Evolutionary conservation across 2,329 filamentous ascomycete species (phyloP).

Genomic region (Elsinoe necatrix): DNA sequence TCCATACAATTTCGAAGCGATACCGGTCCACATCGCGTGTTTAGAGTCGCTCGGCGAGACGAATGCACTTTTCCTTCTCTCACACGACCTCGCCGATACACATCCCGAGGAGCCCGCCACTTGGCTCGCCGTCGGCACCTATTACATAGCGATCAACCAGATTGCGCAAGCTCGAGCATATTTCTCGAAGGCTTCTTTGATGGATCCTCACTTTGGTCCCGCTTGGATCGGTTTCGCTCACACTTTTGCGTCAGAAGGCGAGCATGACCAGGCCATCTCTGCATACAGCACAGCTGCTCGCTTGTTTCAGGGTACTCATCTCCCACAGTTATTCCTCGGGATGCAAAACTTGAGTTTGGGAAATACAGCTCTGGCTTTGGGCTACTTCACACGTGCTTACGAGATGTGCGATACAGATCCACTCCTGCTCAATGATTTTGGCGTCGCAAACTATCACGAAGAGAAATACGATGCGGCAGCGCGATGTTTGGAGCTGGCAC

Average conservation of each 20-base stretch:
- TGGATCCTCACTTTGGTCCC: constrained; percentile 94
- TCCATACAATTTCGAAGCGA: constrained; percentile 79
- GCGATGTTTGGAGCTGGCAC: constrained; percentile 66
- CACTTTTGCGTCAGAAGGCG: constrained; percentile 93
- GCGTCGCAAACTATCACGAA: constrained; percentile 91
- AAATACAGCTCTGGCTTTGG: constrained; percentile 86
- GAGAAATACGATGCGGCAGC: constrained; percentile 67
- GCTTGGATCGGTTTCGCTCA: constrained; percentile 99
- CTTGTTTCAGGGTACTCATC: constrained; percentile 91
- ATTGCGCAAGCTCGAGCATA: constrained; percentile 90
- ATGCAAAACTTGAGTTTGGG: constrained; percentile 98
- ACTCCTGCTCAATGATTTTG: constrained; percentile 87
- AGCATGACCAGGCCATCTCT: constrained; percentile 96
- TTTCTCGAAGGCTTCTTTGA: constrained; percentile 94
- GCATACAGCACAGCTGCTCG: constrained; percentile 93
- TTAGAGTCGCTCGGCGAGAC: constrained; percentile 80
- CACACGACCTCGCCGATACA: constrained; percentile 85
- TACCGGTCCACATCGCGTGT: constrained; percentile 85
- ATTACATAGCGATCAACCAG: constrained; percentile 82
- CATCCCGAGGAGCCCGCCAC: constrained; percentile 86
- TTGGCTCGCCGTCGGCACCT: constrained; percentile 90
- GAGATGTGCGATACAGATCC: constrained; percentile 76
- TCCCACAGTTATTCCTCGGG: constrained; percentile 89
- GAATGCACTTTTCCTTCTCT: constrained; percentile 81
- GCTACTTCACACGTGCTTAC: constrained; percentile 88